Evolutionary conservation across 2,329 filamentous ascomycete genomes (phyloP), one percentile per base, ranked within the genome.

Genomic region (Pestalotiopsis sp.): DNA sequence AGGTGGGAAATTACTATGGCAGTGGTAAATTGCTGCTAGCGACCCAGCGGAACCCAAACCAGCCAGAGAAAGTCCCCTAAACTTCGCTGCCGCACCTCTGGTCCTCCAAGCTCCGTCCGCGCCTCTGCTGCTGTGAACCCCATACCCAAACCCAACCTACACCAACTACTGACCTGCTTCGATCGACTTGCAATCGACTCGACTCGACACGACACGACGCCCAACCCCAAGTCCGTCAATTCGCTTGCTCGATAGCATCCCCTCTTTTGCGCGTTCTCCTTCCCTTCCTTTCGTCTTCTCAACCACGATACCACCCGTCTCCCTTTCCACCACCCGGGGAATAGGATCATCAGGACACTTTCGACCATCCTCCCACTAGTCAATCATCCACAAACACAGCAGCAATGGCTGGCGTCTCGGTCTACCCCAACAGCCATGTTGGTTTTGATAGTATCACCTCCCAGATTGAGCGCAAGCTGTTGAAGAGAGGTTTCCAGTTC

Each of bases 371-470:
- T 52, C 45, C 14, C 45, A n/a, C 45, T 52, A 52, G 45, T 52
- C 45, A 52, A 52, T 77, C 72, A 72, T 70, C 70, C 73, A 70
- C 74, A 72, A 74, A 71, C 73, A 71, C 25, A 41, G 17, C 79
- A 85, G 80, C 73, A 81, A 91, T 92, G 89, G 90, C 91, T 78
- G 80, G 90, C 79, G 85, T 89, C 78, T 90, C 90, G 79, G 90
- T 92, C 81, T 96, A 93, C 84, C 96, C 96, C 80, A 92, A 96
- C 83, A 97, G 92, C 92, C 96, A 98, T 88, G 96, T 99, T 83
- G 96, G 96, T 90, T 99, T 99, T 87, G 96, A 99, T 88, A 98
- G 94, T 87, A 99, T 99, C 88, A 99, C 96, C 77, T 94, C 92
- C 76, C 96, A 99, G 88, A 99, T 99, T 78, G 96, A 99, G 91